A percentile compares a stretch with the other conserved stretches of the same genome.
Conservation (phyloP, 208 protist genomes). For the Acanthamoeba lenticulata region DNA sequence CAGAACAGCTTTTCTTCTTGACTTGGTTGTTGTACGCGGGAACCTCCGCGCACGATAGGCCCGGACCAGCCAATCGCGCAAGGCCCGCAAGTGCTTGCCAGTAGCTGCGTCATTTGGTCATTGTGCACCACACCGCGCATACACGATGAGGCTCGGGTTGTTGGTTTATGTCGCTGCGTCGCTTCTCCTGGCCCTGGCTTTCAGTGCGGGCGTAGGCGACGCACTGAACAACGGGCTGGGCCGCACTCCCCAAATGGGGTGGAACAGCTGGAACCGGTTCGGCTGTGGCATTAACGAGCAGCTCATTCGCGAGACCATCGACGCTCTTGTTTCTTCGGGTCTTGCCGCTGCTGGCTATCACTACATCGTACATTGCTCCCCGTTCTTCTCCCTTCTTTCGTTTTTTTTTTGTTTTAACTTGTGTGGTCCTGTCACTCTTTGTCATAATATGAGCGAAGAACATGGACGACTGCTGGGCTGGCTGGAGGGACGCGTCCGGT, state of each 20-base stretch:
- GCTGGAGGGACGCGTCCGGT: slow-evolving; percentile 3
- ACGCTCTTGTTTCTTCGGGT: slow-evolving; percentile 33
- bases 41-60: background rate
- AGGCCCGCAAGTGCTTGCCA: too few species aligned
- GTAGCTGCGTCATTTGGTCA: too few species aligned
- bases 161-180: too few species aligned
- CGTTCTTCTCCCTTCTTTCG: slow-evolving; percentile 1
- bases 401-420: background rate
- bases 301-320: slow-evolving; percentile 71
- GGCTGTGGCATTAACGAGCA: slow-evolving; percentile 77
- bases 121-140: too few species aligned
- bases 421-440: background rate
- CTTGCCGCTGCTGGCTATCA: slow-evolving; percentile 59
- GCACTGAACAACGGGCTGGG: slow-evolving; percentile 77
- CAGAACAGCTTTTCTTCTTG: too few species aligned
- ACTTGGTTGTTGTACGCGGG: too few species aligned
- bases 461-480: slow-evolving; percentile 74
- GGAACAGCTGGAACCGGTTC: slow-evolving; percentile 75
- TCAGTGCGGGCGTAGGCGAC: background rate
- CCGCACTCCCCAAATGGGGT: slow-evolving; percentile 78
- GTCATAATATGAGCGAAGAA: slow-evolving; percentile 17
- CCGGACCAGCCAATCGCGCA: too few species aligned
- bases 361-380: background rate
- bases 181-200: background rate
- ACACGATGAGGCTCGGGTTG: too few species aligned